Base-by-base conservation (phyloP, 2,329 filamentous ascomycete species). In the Blastomyces silverae region DNA sequence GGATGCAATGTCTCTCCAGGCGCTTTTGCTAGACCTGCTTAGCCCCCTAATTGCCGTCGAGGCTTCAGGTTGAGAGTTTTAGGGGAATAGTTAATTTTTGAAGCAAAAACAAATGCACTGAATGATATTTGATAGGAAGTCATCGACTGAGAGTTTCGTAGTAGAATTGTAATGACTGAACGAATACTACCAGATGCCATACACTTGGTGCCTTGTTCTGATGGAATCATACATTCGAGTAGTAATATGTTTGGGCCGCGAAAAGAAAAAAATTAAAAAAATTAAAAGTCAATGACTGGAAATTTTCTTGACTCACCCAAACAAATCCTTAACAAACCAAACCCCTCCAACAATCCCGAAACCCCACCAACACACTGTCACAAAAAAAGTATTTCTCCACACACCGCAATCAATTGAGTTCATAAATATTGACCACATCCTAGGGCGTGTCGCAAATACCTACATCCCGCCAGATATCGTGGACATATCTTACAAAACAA, bases 241-340 rank as follows among this genome's bases (percentile, higher is more conserved):
- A 39, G 10, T 42, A 13, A 42, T 50, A 3, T n/a, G 1, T 13
- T 25, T 22, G 55, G 55, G 55, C 55, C 13, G n/a, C 17, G 15
- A 17, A 37, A 37, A 37, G 2, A 10, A 37, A 37, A 37, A 37
- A 37, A 34, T 34, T 6, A 34, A 34, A 37, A 37, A 37, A 10
- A 37, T 10, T 37, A 31, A 31, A 53, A 15, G 8, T 56, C n/a
- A 22, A 34, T 58, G 55, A 58, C 48, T 15, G 48, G 17, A 52
- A 39, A 58, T 58, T 58, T 58, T 17, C 20, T 39, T 58, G 31
- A 58, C 31, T 58, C 55, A 42, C 34, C 55, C 31, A 42, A 58
- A 5, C 17, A 22, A 22, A 56, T 37, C n/a, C 31, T 53, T n/a
- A n/a, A n/a, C n/a, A n/a, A n/a, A n/a, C n/a, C 13, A 7, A 39